These are phyloP conservation scores for Suhomyces faveliae DNA, from an alignment of 805 yeast species.

Conservation along the genomic window DNA sequence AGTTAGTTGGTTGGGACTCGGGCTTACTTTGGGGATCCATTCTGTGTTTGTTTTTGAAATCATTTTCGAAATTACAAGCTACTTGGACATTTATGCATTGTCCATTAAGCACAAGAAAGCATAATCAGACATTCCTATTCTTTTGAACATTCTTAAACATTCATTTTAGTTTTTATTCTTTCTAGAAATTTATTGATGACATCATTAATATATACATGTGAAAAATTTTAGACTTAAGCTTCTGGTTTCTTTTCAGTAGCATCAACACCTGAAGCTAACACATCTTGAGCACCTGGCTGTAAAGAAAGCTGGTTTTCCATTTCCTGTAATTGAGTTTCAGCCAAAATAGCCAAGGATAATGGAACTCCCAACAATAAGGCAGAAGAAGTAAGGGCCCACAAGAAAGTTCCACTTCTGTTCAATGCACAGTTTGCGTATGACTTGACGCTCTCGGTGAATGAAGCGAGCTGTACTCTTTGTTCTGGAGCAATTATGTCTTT, in stretches of 20 bases:
- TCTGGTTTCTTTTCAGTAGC: slow-evolving; percentile 24
- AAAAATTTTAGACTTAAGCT: slow-evolving; percentile 3
- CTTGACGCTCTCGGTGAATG: slow-evolving; percentile 30
- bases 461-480: slow-evolving; percentile 55
- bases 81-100: slow-evolving; percentile 82
- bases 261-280: slow-evolving; percentile 63
- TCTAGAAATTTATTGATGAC: neutral
- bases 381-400: slow-evolving; percentile 86
- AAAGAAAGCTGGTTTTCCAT: slow-evolving; percentile 88
- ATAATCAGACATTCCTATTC: slow-evolving; percentile 3
- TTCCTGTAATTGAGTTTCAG: slow-evolving; percentile 91
- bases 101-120: slow-evolving; percentile 76
- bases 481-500: slow-evolving; percentile 89
- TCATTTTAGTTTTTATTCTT: no score
- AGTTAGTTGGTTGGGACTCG: slow-evolving; percentile 64
- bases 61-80: slow-evolving; percentile 74
- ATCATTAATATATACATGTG: slow-evolving; percentile 2
- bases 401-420: slow-evolving; percentile 64
- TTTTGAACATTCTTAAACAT: no score
- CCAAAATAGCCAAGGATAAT: slow-evolving; percentile 79
- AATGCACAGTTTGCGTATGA: slow-evolving; percentile 42
- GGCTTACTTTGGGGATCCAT: slow-evolving; percentile 66
- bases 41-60: slow-evolving; percentile 72
- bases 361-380: slow-evolving; percentile 90
- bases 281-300: slow-evolving; percentile 74